Percentiles rank a stretch among this genome's conserved stretches.
phyloP scores from a whole-genome alignment of 2,329 filamentous ascomycete genomes.

The Trichoderma sp. region DNA sequence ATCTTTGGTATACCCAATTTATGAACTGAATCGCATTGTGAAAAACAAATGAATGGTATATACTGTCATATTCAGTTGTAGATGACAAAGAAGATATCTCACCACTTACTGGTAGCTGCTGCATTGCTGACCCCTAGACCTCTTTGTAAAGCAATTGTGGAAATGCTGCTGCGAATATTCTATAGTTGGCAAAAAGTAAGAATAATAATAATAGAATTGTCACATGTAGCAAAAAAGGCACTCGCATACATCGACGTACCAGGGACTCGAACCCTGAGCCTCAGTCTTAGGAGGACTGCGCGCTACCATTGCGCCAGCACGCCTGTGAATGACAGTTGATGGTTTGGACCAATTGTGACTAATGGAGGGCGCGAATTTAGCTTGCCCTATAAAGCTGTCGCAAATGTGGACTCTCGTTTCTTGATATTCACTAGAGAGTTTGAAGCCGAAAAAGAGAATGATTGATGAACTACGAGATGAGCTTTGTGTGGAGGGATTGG shows the following conservation, averaged over 20 bases:
- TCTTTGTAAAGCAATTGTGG: not conserved
- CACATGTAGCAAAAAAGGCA: not conserved
- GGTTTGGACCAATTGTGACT: slow-evolving; percentile 3
- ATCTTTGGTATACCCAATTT: not conserved
- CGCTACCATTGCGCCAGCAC: slow-evolving; percentile 43
- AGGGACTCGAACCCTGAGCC: slow-evolving; percentile 45
- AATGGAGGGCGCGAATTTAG: slow-evolving; percentile 11
- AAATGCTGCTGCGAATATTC: not conserved
- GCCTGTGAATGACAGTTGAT: slow-evolving; percentile 21
- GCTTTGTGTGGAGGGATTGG: not conserved
- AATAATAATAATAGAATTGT: not conserved
- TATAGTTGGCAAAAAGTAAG: not conserved
- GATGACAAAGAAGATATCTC: not conserved
- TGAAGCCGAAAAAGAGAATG: not conserved
- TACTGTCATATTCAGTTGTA: not conserved
- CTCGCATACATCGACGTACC: slow-evolving; percentile 32
- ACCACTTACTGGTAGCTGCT: not conserved
- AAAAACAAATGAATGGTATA: not conserved
- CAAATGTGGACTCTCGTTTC: not conserved
- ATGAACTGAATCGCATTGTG: not conserved
- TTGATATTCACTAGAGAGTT: not conserved
- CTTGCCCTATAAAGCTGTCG: not conserved
- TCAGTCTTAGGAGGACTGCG: slow-evolving; percentile 45
- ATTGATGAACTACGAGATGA: not conserved
- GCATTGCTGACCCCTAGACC: not conserved